phyloP scores from a whole-genome alignment of 768 basidiomycete genomes.

The Gloeophyllum trabeum region DNA sequence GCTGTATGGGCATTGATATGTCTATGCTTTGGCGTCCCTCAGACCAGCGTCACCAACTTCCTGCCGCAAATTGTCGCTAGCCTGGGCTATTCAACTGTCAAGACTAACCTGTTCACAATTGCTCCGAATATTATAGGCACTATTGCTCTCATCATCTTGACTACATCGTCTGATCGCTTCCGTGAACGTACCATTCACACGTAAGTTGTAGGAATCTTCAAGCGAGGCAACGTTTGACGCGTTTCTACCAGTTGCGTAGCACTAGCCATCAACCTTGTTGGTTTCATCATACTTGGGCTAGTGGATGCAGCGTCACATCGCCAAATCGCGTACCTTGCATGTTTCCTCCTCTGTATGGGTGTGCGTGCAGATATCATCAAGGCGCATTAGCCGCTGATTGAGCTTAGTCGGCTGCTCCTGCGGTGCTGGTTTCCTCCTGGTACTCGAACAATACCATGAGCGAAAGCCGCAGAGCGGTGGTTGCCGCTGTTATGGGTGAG shows the following conservation, averaged over 20 bases:
- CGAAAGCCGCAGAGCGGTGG: constrained; percentile 35
- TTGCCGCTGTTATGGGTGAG: constrained; percentile 40
- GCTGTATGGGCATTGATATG: constrained; percentile 38
- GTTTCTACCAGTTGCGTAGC: neutral
- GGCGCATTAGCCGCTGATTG: neutral
- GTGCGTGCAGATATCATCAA: constrained; percentile 19
- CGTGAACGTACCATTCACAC: constrained; percentile 37
- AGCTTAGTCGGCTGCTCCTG: constrained; percentile 6
- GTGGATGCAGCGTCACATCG: constrained; percentile 29
- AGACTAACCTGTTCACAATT: constrained; percentile 41
- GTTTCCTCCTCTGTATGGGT: constrained; percentile 40
- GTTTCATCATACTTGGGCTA: constrained; percentile 20
- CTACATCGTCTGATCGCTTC: constrained; percentile 41
- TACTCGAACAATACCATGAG: constrained; percentile 38
- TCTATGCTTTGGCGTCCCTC: constrained; percentile 32
- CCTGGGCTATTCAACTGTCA: constrained; percentile 33
- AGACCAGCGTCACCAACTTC: constrained; percentile 42
- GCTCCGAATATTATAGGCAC: constrained; percentile 42
- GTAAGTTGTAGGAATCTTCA: constrained; percentile 17
- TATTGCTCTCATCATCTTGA: constrained; percentile 29
- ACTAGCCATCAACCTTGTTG: neutral
- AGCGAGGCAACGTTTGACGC: neutral
- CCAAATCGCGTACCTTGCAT: constrained; percentile 40
- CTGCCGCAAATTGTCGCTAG: constrained; percentile 36
- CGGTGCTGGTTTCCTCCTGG: constrained; percentile 11